These are phyloP conservation scores for Paspalum notatum DNA, from an alignment of 176 grass and related monocot species.

Conservation along the genomic window DNA sequence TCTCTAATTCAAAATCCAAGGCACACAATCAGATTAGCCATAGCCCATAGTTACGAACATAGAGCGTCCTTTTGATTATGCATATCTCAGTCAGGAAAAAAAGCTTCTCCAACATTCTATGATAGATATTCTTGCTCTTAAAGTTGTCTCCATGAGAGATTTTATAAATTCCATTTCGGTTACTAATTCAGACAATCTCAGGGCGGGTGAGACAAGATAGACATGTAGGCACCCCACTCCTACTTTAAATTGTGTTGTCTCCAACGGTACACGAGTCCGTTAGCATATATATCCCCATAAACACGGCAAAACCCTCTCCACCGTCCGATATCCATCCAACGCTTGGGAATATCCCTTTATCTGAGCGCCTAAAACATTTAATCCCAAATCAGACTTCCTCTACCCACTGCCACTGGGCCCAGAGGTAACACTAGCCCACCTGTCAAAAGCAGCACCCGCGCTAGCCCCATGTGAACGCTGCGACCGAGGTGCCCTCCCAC, in stretches of 20 bases:
- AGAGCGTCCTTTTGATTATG: too few relatives aligned
- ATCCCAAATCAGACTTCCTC: not conserved
- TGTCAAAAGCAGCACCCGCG: conserved; percentile 28
- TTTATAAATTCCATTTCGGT: not conserved
- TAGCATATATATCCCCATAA: conserved; percentile 23
- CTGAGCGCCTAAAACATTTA: not conserved
- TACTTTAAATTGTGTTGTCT: conserved; percentile 21
- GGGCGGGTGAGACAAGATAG: conserved; percentile 14
- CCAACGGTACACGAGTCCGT: conserved; percentile 52
- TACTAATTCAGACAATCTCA: conserved; percentile 16
- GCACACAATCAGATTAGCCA: not conserved
- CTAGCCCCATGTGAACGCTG: conserved; percentile 35
- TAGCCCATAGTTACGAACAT: too few relatives aligned
- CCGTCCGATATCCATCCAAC: conserved; percentile 44
- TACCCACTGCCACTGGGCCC: conserved; percentile 29
- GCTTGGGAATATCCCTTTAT: not conserved
- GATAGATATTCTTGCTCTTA: not conserved
- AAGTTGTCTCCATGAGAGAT: not conserved
- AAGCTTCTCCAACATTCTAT: too few relatives aligned
- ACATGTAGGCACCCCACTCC: not conserved
- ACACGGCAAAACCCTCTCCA: not conserved
- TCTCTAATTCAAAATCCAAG: not conserved
- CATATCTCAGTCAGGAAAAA: too few relatives aligned
- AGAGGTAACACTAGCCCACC: fast-evolving
- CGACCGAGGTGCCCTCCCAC: not conserved